A percentile compares a stretch with the other conserved stretches of the same genome.
These are phyloP conservation scores for Stagonosporopsis rhizophila DNA, from an alignment of 2,329 filamentous ascomycete species.

Conservation along the genomic window DNA sequence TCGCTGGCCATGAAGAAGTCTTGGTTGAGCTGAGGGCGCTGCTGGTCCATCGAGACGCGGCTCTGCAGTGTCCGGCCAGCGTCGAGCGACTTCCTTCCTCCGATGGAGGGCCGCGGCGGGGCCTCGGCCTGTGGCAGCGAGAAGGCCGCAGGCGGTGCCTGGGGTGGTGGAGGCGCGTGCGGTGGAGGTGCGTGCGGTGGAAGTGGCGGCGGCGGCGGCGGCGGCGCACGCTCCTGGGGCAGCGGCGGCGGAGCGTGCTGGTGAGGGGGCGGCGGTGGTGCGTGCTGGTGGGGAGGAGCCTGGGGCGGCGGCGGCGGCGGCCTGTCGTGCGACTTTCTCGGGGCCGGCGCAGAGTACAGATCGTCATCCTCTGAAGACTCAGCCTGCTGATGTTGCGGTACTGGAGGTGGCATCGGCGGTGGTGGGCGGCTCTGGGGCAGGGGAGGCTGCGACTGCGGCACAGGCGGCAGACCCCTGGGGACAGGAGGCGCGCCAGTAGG, in stretches of 20 bases:
- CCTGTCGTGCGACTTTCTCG: slow-evolving; percentile 46
- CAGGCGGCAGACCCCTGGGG: slow-evolving; percentile 40
- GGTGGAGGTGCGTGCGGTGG: slow-evolving; percentile 45
- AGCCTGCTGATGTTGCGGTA: slow-evolving; percentile 35
- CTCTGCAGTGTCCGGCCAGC: slow-evolving; percentile 60
- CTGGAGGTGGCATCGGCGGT: slow-evolving; percentile 45
- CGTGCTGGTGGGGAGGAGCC: slow-evolving; percentile 42
- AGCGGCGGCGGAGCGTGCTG: slow-evolving; percentile 49
- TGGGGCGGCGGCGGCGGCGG: slow-evolving; percentile 45
- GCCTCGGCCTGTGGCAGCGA: slow-evolving; percentile 51
- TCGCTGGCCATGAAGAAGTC: slow-evolving; percentile 90
- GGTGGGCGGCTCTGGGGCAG: slow-evolving; percentile 40
- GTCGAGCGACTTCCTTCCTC: slow-evolving; percentile 68
- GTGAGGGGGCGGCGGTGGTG: slow-evolving; percentile 48
- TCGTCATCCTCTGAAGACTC: slow-evolving; percentile 48
- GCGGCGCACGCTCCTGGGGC: no score
- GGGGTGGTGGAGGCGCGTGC: slow-evolving; percentile 48
- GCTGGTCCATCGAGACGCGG: slow-evolving; percentile 75
- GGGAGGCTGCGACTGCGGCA: slow-evolving; percentile 42
- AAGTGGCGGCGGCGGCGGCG: slow-evolving; percentile 39
- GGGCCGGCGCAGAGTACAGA: slow-evolving; percentile 45
- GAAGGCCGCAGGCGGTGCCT: slow-evolving; percentile 32
- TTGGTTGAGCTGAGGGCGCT: slow-evolving; percentile 70
- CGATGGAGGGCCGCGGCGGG: slow-evolving; percentile 53
- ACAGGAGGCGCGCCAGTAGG: slow-evolving; percentile 40